Percentiles rank a stretch among this genome's conserved stretches.
Evolutionary conservation across 1,139 yeast genomes (phyloP).

Genomic region (Sugiyamaella xylanicola): DNA sequence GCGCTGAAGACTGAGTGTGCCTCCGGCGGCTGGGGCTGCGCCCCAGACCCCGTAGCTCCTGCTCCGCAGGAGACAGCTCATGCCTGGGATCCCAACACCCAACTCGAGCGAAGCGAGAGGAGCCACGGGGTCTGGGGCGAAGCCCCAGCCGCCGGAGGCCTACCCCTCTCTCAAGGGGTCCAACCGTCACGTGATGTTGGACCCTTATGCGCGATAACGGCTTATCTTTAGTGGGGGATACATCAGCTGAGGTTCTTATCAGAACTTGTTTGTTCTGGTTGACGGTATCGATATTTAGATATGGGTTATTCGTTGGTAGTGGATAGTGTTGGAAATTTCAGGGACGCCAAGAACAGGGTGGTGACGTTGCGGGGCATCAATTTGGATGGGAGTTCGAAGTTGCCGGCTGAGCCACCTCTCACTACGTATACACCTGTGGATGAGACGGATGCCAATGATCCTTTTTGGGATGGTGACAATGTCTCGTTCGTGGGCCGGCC

Average conservation of each 20-base stretch:
- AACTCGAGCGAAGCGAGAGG: too few relatives aligned
- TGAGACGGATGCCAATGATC: slow-evolving; percentile 37
- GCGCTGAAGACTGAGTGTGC: too few relatives aligned
- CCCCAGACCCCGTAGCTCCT: background rate
- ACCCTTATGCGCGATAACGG: background rate
- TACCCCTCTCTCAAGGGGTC: background rate
- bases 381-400: slow-evolving; percentile 68
- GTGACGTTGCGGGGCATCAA: slow-evolving; percentile 76
- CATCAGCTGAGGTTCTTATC: too few relatives aligned
- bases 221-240: background rate
- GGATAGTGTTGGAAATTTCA: slow-evolving; percentile 55
- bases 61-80: background rate
- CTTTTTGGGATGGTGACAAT: slow-evolving; percentile 68
- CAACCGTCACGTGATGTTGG: background rate
- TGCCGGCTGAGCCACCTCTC: slow-evolving; percentile 60
- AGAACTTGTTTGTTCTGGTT: background rate
- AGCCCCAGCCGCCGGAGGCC: too few relatives aligned
- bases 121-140: too few relatives aligned
- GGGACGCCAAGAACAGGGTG: slow-evolving; percentile 58
- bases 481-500: slow-evolving; percentile 85
- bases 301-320: slow-evolving; percentile 19
- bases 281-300: background rate
- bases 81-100: background rate
- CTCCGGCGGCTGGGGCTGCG: background rate
- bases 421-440: slow-evolving; percentile 56